phyloP scores from a whole-genome alignment of 208 protist genomes.

The Leishmania gerbilli region DNA sequence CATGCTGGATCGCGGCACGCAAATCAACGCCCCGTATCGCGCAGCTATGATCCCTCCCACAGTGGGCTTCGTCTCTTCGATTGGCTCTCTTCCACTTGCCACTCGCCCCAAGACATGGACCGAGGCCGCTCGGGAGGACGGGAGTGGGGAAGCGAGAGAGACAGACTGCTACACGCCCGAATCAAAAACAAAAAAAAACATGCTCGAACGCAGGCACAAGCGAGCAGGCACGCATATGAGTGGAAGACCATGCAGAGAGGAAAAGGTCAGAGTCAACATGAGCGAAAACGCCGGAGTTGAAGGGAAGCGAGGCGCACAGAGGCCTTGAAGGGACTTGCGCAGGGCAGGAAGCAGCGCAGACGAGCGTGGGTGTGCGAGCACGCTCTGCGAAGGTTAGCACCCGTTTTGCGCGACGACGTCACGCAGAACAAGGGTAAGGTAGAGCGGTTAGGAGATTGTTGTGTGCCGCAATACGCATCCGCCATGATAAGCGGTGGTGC shows the following conservation, averaged over 20 bases:
- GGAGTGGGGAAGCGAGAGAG: not conserved
- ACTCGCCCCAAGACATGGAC: too few relatives aligned
- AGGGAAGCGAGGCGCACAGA: not conserved
- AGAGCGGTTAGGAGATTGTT: not conserved
- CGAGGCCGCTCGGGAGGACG: not conserved
- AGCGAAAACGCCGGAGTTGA: not conserved
- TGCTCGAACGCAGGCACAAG: not conserved
- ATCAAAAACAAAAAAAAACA: not conserved
- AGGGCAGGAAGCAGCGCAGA: not conserved
- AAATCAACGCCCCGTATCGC: not conserved
- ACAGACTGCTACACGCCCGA: not conserved
- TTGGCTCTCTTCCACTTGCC: not conserved
- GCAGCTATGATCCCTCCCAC: not conserved
- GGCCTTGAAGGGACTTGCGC: not conserved
- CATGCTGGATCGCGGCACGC: not conserved
- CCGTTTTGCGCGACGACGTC: not conserved
- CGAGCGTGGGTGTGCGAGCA: not conserved
- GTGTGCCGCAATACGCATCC: not conserved
- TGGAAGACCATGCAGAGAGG: not conserved
- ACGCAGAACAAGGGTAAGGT: not conserved
- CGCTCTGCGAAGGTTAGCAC: not conserved
- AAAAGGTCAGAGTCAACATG: not conserved
- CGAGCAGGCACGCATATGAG: not conserved
- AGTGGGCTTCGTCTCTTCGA: not conserved
- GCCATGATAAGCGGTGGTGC: not conserved